Conservation (phyloP, 148 eudicot species). For the Hydrangea macrophylla region DNA sequence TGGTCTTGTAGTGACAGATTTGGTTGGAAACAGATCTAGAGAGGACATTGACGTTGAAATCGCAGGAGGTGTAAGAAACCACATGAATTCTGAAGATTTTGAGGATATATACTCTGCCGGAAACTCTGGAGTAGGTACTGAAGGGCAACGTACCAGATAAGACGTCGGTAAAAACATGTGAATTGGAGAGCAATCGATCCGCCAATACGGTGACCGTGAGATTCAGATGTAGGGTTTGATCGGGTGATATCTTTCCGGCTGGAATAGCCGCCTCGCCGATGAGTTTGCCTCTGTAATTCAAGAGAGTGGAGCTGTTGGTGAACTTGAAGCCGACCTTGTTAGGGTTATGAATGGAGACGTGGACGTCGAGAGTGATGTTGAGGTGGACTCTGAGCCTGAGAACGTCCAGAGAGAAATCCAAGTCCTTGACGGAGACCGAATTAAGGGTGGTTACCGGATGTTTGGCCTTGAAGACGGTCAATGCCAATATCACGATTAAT, state of each 20-base stretch:
- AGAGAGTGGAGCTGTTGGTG: slow-evolving; percentile 40
- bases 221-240: slow-evolving; percentile 31
- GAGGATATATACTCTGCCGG: slow-evolving; percentile 48
- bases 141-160: slow-evolving; percentile 45
- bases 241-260: slow-evolving; percentile 49
- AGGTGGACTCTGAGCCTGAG: slow-evolving; percentile 28
- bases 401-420: slow-evolving; percentile 39
- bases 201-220: slow-evolving; percentile 57
- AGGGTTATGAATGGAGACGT: slow-evolving; percentile 55
- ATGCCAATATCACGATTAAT: slow-evolving; percentile 37
- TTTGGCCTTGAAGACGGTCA: slow-evolving; percentile 57
- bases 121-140: slow-evolving; percentile 33
- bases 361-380: slow-evolving; percentile 43
- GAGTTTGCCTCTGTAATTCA: slow-evolving; percentile 40
- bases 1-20: slow-evolving; percentile 51
- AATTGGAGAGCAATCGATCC: slow-evolving; percentile 47
- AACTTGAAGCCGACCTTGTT: slow-evolving; percentile 57
- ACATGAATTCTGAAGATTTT: slow-evolving; percentile 41
- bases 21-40: slow-evolving; percentile 24
- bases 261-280: slow-evolving; percentile 66
- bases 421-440: slow-evolving; percentile 38
- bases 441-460: slow-evolving; percentile 48
- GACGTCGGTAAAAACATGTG: slow-evolving; percentile 31
- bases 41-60: slow-evolving; percentile 30
- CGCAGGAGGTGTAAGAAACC: slow-evolving; percentile 47